Conservation (phyloP, 306 rosid genomes). For the Benincasa hispida region DNA sequence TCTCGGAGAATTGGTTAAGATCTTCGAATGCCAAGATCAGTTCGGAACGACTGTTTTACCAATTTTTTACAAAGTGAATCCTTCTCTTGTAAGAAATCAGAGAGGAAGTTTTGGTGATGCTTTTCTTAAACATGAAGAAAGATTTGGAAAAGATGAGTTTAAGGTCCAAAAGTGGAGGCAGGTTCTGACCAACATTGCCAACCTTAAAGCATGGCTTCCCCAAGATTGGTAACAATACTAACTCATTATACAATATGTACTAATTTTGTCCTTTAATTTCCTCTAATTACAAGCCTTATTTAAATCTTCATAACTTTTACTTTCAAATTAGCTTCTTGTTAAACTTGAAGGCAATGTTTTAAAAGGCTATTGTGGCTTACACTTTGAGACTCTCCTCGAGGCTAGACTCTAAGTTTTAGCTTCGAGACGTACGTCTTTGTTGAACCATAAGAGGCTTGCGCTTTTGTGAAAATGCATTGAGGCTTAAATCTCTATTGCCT, state of each 20-base stretch:
- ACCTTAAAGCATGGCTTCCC: neutral
- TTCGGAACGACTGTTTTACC: neutral
- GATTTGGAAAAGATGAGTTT: neutral
- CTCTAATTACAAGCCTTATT: neutral
- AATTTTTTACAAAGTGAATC: conserved; percentile 6
- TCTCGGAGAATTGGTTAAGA: neutral
- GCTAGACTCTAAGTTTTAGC: too few relatives aligned
- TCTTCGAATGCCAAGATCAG: neutral
- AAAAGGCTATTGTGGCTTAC: too few relatives aligned
- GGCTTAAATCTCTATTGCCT: too few relatives aligned
- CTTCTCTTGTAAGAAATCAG: neutral
- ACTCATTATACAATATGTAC: too few relatives aligned
- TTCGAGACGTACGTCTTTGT: too few relatives aligned
- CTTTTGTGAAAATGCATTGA: too few relatives aligned
- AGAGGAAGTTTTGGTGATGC: neutral
- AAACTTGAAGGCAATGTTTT: too few relatives aligned
- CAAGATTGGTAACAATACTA: neutral
- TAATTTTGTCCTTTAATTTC: too few relatives aligned
- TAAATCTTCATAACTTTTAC: too few relatives aligned
- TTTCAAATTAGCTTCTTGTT: too few relatives aligned
- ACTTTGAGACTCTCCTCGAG: too few relatives aligned
- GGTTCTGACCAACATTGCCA: neutral
- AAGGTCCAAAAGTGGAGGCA: neutral
- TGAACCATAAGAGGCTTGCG: too few relatives aligned
- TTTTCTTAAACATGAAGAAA: neutral